A percentile compares a stretch with the other conserved stretches of the same genome.
These are phyloP conservation scores for Prinsepia uniflora DNA, from an alignment of 306 rosid species.

Conservation along the genomic window DNA sequence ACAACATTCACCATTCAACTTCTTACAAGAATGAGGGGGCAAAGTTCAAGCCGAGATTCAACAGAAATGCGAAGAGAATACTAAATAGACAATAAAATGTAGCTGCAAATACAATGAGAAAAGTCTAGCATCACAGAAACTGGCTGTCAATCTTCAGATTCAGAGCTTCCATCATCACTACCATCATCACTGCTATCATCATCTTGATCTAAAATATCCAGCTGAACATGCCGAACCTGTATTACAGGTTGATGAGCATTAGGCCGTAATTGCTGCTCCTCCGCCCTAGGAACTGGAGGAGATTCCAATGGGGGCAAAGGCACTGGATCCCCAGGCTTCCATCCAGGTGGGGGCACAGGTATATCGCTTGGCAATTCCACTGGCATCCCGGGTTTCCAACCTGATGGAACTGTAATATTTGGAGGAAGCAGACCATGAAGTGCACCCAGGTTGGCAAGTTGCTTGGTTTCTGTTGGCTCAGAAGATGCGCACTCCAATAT, in stretches of 20 bases:
- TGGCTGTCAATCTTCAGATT: conserved; percentile 59
- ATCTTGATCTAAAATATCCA: conserved; percentile 80
- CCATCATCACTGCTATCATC: conserved; percentile 86
- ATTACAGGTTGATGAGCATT: conserved; percentile 49
- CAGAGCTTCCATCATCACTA: conserved; percentile 78
- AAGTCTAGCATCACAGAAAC: neutral
- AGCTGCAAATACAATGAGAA: neutral
- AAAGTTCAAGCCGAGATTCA: neutral
- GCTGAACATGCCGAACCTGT: conserved; percentile 81
- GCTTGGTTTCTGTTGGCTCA: conserved; percentile 36
- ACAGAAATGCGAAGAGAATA: neutral
- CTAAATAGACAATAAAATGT: neutral
- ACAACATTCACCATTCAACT: neutral
- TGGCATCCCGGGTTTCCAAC: conserved; percentile 98
- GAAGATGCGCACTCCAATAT: conserved; percentile 54
- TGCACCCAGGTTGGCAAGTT: conserved; percentile 49
- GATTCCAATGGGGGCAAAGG: conserved; percentile 68
- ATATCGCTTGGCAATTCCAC: conserved; percentile 66
- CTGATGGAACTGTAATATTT: conserved; percentile 68
- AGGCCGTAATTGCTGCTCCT: conserved; percentile 53
- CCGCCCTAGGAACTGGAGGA: conserved; percentile 52
- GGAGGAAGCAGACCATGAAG: conserved; percentile 76
- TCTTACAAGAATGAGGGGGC: neutral
- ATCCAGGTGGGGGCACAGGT: conserved; percentile 90
- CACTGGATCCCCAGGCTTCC: conserved; percentile 97